Conservation (phyloP, 148 eudicot species). For the Silene latifolia region DNA sequence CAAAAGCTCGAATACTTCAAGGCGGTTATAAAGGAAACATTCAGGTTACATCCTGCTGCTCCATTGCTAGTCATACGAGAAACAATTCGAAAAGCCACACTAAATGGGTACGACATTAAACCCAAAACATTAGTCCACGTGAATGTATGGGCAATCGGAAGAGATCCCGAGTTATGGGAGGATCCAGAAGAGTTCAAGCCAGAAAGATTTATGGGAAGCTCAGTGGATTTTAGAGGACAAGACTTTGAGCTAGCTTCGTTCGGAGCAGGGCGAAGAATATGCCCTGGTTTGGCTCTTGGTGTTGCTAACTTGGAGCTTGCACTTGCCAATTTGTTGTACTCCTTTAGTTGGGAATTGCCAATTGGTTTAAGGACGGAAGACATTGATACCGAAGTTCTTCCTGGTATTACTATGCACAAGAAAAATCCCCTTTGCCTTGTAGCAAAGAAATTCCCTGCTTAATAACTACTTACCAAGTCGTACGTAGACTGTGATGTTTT, state of each 20-base stretch:
- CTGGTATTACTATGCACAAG: no score
- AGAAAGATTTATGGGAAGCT: neutral
- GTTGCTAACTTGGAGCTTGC: neutral
- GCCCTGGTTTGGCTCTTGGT: neutral
- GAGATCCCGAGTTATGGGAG: neutral
- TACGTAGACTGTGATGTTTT: no score
- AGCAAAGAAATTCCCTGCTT: no score
- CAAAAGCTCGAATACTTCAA: neutral
- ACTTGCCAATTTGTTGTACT: conserved; percentile 2
- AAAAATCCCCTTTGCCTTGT: no score
- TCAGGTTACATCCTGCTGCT: neutral
- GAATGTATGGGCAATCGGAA: neutral
- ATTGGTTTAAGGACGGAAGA: no score
- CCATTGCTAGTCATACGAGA: neutral
- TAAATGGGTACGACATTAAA: neutral
- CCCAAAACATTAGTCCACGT: no score
- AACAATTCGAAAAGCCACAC: neutral
- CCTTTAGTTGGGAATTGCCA: neutral
- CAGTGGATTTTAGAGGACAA: neutral
- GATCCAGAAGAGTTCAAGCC: neutral
- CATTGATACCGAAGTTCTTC: no score
- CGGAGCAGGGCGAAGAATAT: neutral
- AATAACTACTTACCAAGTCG: no score
- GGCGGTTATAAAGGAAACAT: neutral
- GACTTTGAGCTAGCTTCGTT: neutral